phyloP scores from a whole-genome alignment of 139 green algal genomes.

The Ettlia oleoabundans region DNA sequence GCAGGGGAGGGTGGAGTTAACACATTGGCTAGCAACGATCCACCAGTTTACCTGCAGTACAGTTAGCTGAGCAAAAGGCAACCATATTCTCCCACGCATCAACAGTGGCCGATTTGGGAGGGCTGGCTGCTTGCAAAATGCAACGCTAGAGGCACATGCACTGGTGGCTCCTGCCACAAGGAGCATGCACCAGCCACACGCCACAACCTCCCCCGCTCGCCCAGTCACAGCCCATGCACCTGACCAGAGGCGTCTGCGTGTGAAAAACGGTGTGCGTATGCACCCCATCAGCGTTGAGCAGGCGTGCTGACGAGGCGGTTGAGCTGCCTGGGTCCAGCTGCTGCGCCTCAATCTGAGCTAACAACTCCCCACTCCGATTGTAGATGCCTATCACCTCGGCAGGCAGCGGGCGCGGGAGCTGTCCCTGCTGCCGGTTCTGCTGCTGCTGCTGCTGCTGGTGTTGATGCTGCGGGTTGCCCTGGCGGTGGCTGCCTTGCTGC shows the following conservation, averaged over 20 bases:
- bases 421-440: not conserved
- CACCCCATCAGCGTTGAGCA: not conserved
- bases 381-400: conserved; percentile 15
- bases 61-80: no score
- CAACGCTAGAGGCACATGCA: no score
- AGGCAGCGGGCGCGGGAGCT: not conserved
- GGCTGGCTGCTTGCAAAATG: no score
- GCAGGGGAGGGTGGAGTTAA: no score
- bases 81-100: no score
- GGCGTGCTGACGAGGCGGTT: conserved; percentile 27
- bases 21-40: no score
- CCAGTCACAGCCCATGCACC: no score
- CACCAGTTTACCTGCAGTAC: no score
- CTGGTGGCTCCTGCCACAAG: no score
- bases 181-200: no score
- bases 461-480: not conserved
- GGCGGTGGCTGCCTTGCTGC: not conserved
- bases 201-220: no score
- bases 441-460: not conserved
- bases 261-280: conserved; percentile 33
- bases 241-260: conserved; percentile 24
- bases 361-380: not conserved
- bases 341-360: conserved; percentile 20
- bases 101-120: no score
- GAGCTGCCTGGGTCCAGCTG: conserved; percentile 30